Percentiles rank a stretch among this genome's conserved stretches.
Conservation (phyloP, 2,329 filamentous ascomycete species). For the Colletotrichum liriopes region DNA sequence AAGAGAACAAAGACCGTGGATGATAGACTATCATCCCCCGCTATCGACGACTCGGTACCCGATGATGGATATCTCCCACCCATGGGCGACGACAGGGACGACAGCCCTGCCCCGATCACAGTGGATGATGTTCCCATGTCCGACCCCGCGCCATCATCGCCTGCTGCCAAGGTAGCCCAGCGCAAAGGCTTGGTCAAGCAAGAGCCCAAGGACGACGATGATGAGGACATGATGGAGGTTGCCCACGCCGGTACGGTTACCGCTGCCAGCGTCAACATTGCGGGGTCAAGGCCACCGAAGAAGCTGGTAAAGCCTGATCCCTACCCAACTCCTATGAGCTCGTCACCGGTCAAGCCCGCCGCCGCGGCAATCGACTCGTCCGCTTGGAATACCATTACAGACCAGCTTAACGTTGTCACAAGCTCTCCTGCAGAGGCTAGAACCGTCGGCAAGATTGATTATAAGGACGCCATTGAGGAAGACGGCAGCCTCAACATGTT, state of each 20-base stretch:
- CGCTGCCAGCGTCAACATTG: slow-evolving; percentile 84
- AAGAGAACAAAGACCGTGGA: slow-evolving; percentile 73
- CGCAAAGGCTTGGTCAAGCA: slow-evolving; percentile 73
- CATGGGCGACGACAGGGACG: slow-evolving; percentile 63
- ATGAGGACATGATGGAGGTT: slow-evolving; percentile 90
- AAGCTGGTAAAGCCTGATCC: slow-evolving; percentile 79
- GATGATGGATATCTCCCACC: slow-evolving; percentile 70
- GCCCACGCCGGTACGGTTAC: slow-evolving; percentile 81
- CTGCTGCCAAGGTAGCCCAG: slow-evolving; percentile 83
- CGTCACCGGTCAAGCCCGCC: slow-evolving; percentile 78
- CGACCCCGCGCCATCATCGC: slow-evolving; percentile 89
- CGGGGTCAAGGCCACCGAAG: slow-evolving; percentile 83
- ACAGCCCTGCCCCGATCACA: slow-evolving; percentile 64
- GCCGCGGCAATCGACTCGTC: slow-evolving; percentile 80
- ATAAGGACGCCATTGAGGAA: slow-evolving; percentile 90
- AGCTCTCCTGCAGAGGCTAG: slow-evolving; percentile 76
- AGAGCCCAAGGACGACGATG: slow-evolving; percentile 74
- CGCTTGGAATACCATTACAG: slow-evolving; percentile 90
- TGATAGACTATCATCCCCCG: slow-evolving; percentile 63
- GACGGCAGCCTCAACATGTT: slow-evolving; percentile 95
- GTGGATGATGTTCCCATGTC: slow-evolving; percentile 79
- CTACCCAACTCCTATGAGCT: slow-evolving; percentile 81
- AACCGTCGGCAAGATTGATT: slow-evolving; percentile 84
- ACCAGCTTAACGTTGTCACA: slow-evolving; percentile 87
- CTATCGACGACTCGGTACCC: slow-evolving; percentile 65